phyloP scores from a whole-genome alignment of 177 flowering plant genomes.

The Vitis hybrid region DNA sequence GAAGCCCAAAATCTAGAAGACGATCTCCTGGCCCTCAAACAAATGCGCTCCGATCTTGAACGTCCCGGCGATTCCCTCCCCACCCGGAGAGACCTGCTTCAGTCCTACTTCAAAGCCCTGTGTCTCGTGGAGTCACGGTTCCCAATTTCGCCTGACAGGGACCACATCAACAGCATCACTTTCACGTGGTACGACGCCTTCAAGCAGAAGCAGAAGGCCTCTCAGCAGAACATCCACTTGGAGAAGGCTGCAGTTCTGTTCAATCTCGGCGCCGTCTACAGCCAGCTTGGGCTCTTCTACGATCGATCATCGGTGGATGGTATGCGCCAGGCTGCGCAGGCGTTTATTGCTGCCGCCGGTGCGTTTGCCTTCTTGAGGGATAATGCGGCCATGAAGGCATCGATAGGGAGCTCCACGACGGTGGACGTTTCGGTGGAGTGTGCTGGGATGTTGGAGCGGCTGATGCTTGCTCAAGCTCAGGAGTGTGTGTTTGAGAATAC shows the following conservation, averaged over 20 bases:
- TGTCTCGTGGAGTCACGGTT: constrained; percentile 81
- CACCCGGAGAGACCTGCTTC: constrained; percentile 80
- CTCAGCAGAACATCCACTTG: constrained; percentile 82
- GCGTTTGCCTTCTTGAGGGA: constrained; percentile 80
- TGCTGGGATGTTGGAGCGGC: constrained; percentile 87
- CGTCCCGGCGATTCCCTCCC: constrained; percentile 51
- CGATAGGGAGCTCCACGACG: constrained; percentile 54
- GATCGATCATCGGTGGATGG: constrained; percentile 71
- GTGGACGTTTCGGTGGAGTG: constrained; percentile 84
- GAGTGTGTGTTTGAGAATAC: constrained; percentile 97
- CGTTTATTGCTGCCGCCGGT: constrained; percentile 87
- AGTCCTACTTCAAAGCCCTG: constrained; percentile 65
- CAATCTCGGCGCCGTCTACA: constrained; percentile 82
- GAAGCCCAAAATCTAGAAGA: constrained; percentile 91
- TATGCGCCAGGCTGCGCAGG: constrained; percentile 67
- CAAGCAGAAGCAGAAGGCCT: constrained; percentile 69
- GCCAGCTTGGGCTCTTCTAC: constrained; percentile 79
- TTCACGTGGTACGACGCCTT: constrained; percentile 90
- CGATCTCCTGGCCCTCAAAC: constrained; percentile 71
- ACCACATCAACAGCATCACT: constrained; percentile 72
- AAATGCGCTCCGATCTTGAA: constrained; percentile 67
- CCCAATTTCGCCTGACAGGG: constrained; percentile 87
- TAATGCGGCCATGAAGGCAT: constrained; percentile 69
- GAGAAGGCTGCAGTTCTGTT: constrained; percentile 95
- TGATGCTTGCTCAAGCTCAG: constrained; percentile 99